Percentiles rank a stretch among this genome's conserved stretches.
These are phyloP conservation scores for Westerdykella aurantiaca DNA, from an alignment of 2,329 filamentous ascomycete species.

Conservation along the genomic window DNA sequence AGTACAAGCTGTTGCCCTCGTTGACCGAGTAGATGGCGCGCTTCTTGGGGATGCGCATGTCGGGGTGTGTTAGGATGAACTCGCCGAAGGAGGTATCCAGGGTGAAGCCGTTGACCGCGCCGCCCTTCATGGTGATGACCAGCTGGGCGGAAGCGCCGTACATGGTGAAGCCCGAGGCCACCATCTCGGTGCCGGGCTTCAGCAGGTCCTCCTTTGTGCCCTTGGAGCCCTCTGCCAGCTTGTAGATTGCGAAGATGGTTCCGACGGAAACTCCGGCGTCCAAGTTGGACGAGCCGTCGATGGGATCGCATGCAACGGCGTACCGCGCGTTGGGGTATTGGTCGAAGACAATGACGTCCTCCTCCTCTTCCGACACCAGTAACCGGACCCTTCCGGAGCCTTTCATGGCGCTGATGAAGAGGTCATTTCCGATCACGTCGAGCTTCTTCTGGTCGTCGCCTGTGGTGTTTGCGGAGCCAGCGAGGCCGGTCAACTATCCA, in stretches of 20 bases:
- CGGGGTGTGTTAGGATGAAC: conserved; percentile 95
- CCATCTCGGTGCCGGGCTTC: conserved; percentile 80
- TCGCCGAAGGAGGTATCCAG: conserved; percentile 94
- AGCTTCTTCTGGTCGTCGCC: conserved; percentile 99
- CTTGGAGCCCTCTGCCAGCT: conserved; percentile 68
- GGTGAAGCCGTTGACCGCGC: conserved; percentile 93
- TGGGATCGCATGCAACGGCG: conserved; percentile 94
- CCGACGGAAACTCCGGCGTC: conserved; percentile 97
- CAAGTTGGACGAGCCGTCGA: conserved; percentile 95
- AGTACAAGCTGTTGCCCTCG: conserved; percentile 96
- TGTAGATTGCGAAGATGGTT: conserved; percentile 94
- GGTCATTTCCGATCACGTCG: conserved; percentile 96
- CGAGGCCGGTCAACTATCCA: conserved; percentile 73
- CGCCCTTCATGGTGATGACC: conserved; percentile 93
- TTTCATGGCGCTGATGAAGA: conserved; percentile 93
- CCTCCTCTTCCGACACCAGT: conserved; percentile 96
- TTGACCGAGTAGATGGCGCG: conserved; percentile 95
- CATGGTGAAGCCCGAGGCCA: conserved; percentile 99
- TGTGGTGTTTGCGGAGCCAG: conserved; percentile 89
- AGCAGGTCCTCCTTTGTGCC: conserved; percentile 82
- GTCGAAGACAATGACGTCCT: conserved; percentile 81
- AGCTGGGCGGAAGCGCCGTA: conserved; percentile 95
- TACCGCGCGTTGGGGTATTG: conserved; percentile 72
- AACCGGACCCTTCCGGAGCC: conserved; percentile 86
- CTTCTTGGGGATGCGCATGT: conserved; percentile 79